Conservation (phyloP, 140 eudicot species). For the Senecio squalidus region DNA sequence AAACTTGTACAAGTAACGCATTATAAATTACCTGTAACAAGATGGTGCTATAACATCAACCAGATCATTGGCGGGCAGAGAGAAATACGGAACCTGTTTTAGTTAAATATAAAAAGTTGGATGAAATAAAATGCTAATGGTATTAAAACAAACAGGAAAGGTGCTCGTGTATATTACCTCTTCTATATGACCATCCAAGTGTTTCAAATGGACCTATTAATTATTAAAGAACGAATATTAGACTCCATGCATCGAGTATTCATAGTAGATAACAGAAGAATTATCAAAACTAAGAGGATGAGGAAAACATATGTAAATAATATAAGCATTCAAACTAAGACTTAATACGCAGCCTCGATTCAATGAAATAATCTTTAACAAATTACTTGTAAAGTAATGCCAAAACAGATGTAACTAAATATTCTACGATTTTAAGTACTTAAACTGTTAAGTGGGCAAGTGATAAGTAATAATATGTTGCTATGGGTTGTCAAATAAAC, state of each 20-base stretch:
- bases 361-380: no score
- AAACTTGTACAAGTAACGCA: constrained; percentile 2
- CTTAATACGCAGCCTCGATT: no score
- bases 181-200: constrained; percentile 94
- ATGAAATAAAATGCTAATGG: constrained; percentile 24
- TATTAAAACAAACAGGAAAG: constrained; percentile 2
- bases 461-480: constrained; percentile 3
- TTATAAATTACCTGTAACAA: constrained; percentile 67
- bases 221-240: constrained; percentile 2
- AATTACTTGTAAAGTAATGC: not conserved
- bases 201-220: constrained; percentile 89
- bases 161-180: constrained; percentile 49
- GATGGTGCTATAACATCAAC: constrained; percentile 98
- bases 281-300: not conserved
- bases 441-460: not conserved
- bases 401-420: not conserved
- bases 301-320: not conserved
- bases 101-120: constrained; percentile 23
- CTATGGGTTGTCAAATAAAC: not conserved
- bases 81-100: constrained; percentile 96
- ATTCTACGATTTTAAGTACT: not conserved
- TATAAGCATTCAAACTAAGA: no score
- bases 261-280: constrained; percentile 6
- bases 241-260: no score
- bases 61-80: constrained; percentile 91